phyloP scores from a whole-genome alignment of 345 rosid species.

The Eutrema japonicum region DNA sequence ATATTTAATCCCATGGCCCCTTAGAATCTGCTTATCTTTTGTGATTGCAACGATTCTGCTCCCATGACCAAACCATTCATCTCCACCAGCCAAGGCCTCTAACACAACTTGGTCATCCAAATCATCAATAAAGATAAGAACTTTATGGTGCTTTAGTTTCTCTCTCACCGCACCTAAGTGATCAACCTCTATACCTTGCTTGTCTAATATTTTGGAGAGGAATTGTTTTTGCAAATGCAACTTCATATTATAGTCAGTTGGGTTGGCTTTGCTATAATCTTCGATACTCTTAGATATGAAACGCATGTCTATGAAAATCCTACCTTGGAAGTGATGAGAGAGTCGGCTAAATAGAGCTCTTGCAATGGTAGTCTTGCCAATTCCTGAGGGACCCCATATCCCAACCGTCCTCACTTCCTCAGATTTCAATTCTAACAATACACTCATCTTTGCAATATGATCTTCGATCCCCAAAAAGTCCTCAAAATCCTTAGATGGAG shows the following conservation, averaged over 20 bases:
- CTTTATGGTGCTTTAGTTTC: slow-evolving; percentile 23
- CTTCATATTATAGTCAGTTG: neutral
- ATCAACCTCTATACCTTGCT: slow-evolving; percentile 12
- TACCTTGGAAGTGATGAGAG: slow-evolving; percentile 9
- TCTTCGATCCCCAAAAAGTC: slow-evolving; percentile 15
- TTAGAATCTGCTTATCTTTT: slow-evolving; percentile 43
- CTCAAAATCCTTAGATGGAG: neutral
- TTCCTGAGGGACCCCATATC: slow-evolving; percentile 39
- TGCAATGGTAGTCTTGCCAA: slow-evolving; percentile 39
- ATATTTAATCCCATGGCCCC: neutral
- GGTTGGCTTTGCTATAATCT: neutral
- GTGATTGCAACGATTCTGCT: slow-evolving; percentile 63
- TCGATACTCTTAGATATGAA: slow-evolving; percentile 14
- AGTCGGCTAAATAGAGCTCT: slow-evolving; percentile 9
- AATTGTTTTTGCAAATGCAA: slow-evolving; percentile 4
- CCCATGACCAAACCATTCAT: slow-evolving; percentile 54
- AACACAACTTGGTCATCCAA: slow-evolving; percentile 56
- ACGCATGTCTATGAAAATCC: slow-evolving; percentile 6
- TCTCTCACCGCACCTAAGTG: slow-evolving; percentile 5
- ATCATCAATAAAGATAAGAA: slow-evolving; percentile 62
- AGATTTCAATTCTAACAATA: neutral
- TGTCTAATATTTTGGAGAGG: slow-evolving; percentile 1
- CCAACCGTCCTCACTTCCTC: slow-evolving; percentile 34
- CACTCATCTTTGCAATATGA: slow-evolving; percentile 30
- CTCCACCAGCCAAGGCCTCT: slow-evolving; percentile 48